Evolutionary conservation across 192 early-diverging fungal genomes (phyloP).

Genomic region (Coemansia sp.): DNA sequence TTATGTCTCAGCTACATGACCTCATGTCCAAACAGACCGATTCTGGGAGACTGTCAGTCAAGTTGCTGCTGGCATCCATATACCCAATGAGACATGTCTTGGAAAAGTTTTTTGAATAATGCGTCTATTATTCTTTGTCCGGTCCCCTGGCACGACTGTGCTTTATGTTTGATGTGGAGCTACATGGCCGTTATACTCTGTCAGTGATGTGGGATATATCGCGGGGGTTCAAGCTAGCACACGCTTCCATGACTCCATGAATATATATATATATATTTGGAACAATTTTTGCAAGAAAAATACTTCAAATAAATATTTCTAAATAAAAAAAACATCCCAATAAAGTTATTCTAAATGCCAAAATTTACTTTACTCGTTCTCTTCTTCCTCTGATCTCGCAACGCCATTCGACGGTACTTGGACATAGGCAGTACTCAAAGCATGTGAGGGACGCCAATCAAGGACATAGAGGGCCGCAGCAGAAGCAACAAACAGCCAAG

Average conservation of each 20-base stretch:
- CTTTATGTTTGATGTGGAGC: too few species aligned
- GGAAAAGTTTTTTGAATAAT: background rate
- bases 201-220: too few species aligned
- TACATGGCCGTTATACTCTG: too few species aligned
- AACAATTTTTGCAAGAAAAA: too few species aligned
- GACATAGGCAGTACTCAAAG: background rate
- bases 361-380: background rate
- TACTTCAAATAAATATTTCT: too few species aligned
- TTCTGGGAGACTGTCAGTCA: background rate
- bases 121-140: too few species aligned
- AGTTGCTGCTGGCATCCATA: background rate
- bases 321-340: background rate
- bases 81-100: background rate
- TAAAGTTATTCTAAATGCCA: background rate
- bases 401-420: background rate
- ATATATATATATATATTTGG: too few species aligned
- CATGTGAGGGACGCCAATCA: conserved; percentile 26
- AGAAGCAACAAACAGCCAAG: conserved; percentile 39
- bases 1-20: background rate
- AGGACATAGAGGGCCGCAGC: conserved; percentile 34
- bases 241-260: too few species aligned
- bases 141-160: too few species aligned
- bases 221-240: too few species aligned
- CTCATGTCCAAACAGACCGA: background rate
- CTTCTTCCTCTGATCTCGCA: background rate